Conservation (phyloP, 2,329 filamentous ascomycete species). For the Apiospora sp. region DNA sequence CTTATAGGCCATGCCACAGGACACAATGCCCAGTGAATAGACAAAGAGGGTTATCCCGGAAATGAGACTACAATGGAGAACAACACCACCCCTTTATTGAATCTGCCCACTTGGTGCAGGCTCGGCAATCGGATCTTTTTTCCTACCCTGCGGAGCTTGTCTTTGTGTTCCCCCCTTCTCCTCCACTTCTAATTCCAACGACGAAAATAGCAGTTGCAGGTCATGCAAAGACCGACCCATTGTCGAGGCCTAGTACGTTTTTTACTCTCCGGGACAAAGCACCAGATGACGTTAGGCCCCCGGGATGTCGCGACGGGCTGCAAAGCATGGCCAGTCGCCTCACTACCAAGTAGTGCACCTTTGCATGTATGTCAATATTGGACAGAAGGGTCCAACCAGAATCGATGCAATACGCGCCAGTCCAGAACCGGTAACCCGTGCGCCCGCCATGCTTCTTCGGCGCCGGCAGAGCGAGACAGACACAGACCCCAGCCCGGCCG, state of each 20-base stretch:
- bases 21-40: not conserved
- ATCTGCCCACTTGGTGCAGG: not conserved
- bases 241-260: not conserved
- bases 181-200: not conserved
- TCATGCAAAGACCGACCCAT: slow-evolving; percentile 19
- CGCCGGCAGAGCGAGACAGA: not conserved
- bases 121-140: slow-evolving; percentile 6
- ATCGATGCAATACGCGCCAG: slow-evolving; percentile 3
- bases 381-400: not conserved
- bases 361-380: not conserved
- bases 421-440: slow-evolving; percentile 3
- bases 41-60: not conserved
- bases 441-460: slow-evolving; percentile 6
- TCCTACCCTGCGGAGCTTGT: not conserved
- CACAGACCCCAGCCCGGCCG: not conserved
- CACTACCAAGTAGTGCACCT: not conserved
- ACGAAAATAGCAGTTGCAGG: slow-evolving; percentile 10
- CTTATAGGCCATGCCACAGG: not conserved
- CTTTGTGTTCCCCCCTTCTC: not conserved
- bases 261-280: not conserved
- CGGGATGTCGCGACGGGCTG: not conserved
- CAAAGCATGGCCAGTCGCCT: not conserved
- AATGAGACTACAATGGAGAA: not conserved
- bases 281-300: not conserved
- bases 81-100: not conserved